Evolutionary conservation across 1,139 yeast species (phyloP).

Genomic region (Blastobotrys illinoisensis): DNA sequence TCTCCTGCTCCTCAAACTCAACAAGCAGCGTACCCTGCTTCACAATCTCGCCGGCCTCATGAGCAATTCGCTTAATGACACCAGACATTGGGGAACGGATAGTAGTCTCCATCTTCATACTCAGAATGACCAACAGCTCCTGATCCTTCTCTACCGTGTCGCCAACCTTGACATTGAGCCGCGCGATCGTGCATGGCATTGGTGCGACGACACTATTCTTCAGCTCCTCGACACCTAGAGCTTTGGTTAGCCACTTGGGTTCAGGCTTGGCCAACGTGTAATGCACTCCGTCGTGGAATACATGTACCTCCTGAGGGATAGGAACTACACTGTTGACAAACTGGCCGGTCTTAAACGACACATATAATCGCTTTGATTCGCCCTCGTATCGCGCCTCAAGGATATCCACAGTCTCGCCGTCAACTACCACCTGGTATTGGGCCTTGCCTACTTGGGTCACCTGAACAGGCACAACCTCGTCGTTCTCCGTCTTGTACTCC

Average conservation of each 20-base stretch:
- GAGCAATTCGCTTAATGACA: conserved; percentile 28
- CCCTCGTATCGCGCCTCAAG: conserved; percentile 6
- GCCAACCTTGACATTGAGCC: conserved; percentile 30
- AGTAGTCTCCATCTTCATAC: conserved; percentile 46
- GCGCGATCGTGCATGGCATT: conserved; percentile 34
- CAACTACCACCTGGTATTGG: conserved; percentile 14
- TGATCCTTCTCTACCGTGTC: conserved; percentile 33
- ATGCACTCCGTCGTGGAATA: conserved; percentile 31
- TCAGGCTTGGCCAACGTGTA: conserved; percentile 26
- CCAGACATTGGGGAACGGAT: conserved; percentile 31
- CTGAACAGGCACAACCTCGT: conserved; percentile 6
- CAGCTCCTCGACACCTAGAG: conserved; percentile 28
- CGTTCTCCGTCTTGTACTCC: conserved; percentile 11
- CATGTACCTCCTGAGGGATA: conserved; percentile 24
- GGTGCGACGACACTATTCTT: conserved; percentile 32
- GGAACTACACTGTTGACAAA: conserved; percentile 28
- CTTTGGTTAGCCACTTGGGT: conserved; percentile 30
- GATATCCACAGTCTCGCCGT: conserved; percentile 8
- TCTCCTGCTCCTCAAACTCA: conserved; percentile 28
- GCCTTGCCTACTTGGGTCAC: conserved; percentile 15
- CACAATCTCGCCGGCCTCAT: conserved; percentile 30
- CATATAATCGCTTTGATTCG: conserved; percentile 6
- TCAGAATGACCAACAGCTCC: conserved; percentile 37
- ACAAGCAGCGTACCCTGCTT: conserved; percentile 32
- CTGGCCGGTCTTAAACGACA: conserved; percentile 25